Percentiles rank a stretch among this genome's conserved stretches.
Conservation (phyloP, 2,329 filamentous ascomycete genomes). For the Aspergillus novoparasiticus region DNA sequence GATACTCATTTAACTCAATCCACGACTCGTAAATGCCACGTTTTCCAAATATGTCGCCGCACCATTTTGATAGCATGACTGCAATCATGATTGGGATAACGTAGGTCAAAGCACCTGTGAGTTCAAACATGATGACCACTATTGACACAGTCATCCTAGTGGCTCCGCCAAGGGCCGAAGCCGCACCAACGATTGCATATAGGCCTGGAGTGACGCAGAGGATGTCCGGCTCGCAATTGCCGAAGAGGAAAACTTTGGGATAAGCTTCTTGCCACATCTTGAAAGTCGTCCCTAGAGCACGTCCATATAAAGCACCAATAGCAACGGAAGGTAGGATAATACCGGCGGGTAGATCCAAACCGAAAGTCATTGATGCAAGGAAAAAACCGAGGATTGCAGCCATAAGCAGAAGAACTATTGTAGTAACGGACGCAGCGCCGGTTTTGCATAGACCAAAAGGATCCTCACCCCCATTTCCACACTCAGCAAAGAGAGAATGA, state of each 20-base stretch:
- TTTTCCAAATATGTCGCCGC: slow-evolving; percentile 90
- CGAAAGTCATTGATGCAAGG: slow-evolving; percentile 85
- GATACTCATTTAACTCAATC: slow-evolving; percentile 96
- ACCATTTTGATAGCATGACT: slow-evolving; percentile 98
- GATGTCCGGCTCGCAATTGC: slow-evolving; percentile 79
- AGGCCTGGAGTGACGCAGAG: slow-evolving; percentile 91
- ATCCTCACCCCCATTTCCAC: slow-evolving; percentile 71
- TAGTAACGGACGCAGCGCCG: slow-evolving; percentile 77
- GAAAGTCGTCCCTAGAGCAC: slow-evolving; percentile 85
- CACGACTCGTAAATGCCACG: slow-evolving; percentile 96
- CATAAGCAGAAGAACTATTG: slow-evolving; percentile 79
- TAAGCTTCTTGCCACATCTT: slow-evolving; percentile 83
- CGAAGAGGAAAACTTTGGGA: slow-evolving; percentile 76
- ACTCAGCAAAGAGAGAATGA: slow-evolving; percentile 89
- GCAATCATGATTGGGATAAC: slow-evolving; percentile 98
- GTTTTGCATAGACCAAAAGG: slow-evolving; percentile 88
- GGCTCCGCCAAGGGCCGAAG: slow-evolving; percentile 88
- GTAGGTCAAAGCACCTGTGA: slow-evolving; percentile 93
- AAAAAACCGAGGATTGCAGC: slow-evolving; percentile 83
- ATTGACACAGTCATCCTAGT: slow-evolving; percentile 98
- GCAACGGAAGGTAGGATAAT: slow-evolving; percentile 97
- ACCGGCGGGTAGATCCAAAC: slow-evolving; percentile 89
- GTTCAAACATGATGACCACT: slow-evolving; percentile 98
- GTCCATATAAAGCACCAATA: slow-evolving; percentile 86
- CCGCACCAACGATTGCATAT: slow-evolving; percentile 94